Conservation (phyloP, 768 basidiomycete genomes). For the Amanita rimosa region DNA sequence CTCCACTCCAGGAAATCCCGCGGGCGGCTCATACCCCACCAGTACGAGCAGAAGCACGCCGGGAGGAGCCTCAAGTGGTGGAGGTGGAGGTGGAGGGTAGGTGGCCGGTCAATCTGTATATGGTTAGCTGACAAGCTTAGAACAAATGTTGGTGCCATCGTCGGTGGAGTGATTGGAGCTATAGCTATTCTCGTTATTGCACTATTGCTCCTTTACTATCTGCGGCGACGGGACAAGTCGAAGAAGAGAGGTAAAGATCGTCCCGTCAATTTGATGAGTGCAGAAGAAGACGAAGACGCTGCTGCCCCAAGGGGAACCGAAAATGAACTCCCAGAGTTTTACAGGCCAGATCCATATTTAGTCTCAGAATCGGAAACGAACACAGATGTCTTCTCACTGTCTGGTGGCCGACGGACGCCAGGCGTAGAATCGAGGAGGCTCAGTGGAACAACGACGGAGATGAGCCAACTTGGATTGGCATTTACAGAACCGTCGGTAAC, state of each 20-base stretch:
- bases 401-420: neutral
- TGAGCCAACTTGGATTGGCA: constrained; percentile 10
- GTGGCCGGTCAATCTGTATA: neutral
- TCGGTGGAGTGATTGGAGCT: constrained; percentile 51
- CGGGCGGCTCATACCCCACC: constrained; percentile 64
- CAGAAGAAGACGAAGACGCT: constrained; percentile 41
- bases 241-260: constrained; percentile 36
- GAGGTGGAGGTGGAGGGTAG: constrained; percentile 12
- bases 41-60: constrained; percentile 25
- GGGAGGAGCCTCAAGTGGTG: constrained; percentile 15
- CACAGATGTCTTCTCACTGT: constrained; percentile 12
- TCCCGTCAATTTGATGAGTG: constrained; percentile 57
- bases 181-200: constrained; percentile 30
- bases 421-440: constrained; percentile 20
- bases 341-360: constrained; percentile 68
- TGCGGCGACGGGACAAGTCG: constrained; percentile 32
- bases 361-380: constrained; percentile 37
- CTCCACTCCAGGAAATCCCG: constrained; percentile 67
- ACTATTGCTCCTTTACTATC: constrained; percentile 34
- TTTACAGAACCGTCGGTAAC: constrained; percentile 14
- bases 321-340: constrained; percentile 56
- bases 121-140: neutral
- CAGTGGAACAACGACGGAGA: constrained; percentile 30
- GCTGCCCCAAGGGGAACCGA: constrained; percentile 10
- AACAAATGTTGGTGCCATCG: constrained; percentile 33